phyloP scores from a whole-genome alignment of 176 grass and related monocot genomes.

The Echinochloa phyllopogon region DNA sequence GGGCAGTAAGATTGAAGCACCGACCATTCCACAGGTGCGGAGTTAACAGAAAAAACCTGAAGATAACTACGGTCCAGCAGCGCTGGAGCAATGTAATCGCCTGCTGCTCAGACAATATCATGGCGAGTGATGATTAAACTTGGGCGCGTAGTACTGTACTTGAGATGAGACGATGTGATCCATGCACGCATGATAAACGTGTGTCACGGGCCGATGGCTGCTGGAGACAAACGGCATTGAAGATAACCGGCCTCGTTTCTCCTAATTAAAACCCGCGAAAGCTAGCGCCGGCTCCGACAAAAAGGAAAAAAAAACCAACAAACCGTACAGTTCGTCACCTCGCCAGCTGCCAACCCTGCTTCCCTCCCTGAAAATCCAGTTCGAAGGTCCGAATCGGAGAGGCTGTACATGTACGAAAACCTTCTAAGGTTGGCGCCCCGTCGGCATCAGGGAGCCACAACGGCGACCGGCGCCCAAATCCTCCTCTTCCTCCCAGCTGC shows the following conservation, averaged over 20 bases:
- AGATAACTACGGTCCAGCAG: background rate
- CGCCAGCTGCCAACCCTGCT: background rate
- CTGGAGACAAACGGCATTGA: background rate
- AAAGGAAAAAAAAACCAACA: background rate
- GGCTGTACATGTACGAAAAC: constrained; percentile 17
- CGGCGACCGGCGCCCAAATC: background rate
- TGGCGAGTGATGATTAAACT: background rate
- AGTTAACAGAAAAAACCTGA: background rate
- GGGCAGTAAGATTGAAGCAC: background rate
- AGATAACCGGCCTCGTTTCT: background rate
- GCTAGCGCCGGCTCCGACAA: background rate
- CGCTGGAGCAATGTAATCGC: background rate
- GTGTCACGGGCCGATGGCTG: background rate
- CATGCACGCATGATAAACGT: background rate
- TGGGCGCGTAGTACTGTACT: background rate
- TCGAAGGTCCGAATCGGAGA: background rate
- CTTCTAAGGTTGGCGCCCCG: constrained; percentile 23
- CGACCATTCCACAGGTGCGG: background rate
- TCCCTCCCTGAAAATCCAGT: background rate
- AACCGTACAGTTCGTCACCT: background rate
- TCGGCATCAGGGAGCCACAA: constrained; percentile 7
- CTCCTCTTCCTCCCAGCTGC: too few relatives aligned
- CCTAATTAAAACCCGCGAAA: background rate
- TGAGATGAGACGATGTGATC: background rate
- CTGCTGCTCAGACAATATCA: background rate